Evolutionary conservation across 257 asterid species (phyloP), one percentile per base, ranked within the genome.

Genomic region (Solanum virginianum): DNA sequence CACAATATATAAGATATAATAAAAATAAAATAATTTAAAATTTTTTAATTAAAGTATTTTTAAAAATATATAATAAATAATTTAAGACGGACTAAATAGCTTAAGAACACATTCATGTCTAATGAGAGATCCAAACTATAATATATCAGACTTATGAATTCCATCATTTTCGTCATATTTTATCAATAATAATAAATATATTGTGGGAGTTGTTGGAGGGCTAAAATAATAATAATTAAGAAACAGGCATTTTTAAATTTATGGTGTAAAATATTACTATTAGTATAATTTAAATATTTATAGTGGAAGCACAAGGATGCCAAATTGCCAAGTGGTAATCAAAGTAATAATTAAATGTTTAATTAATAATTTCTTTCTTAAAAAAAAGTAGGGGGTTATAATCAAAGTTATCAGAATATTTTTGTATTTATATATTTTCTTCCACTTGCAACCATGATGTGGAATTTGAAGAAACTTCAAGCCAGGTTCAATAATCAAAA

Each of bases 271-370:
- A 39, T 60, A 43, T 26, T 43, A 26, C 20, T 6, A 81, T 43
- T 22, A 62, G 12, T 14, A 62, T 49, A 62, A 43, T 62, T 59
- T 43, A 81, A 24, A 62, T 82, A 82, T 12, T 82, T 62, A 6
- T 62, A 82, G 85, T 82, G 85, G 77, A 57, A 10, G 60, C 56
- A 45, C 45, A 82, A 51, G 82, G 63, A 77, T 26, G 63, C 63
- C 74, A 82, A 59, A 10, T 59, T 82, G 85, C 10, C 47, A 82
- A 82, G 85, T 82, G 85, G 85, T 82, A 82, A 82, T 66, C 85
- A 62, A 82, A 82, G 1, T 82, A 62, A 16, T 82, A 63, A 62
- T 82, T 66, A 53, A 77, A 3, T 51, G 17, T 16, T 26, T 77
- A 24, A 77, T 77, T 77, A 4, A 57, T 0, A 3, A 68, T 2